phyloP scores from a whole-genome alignment of 768 basidiomycete genomes.

The Polyporus arcularius region DNA sequence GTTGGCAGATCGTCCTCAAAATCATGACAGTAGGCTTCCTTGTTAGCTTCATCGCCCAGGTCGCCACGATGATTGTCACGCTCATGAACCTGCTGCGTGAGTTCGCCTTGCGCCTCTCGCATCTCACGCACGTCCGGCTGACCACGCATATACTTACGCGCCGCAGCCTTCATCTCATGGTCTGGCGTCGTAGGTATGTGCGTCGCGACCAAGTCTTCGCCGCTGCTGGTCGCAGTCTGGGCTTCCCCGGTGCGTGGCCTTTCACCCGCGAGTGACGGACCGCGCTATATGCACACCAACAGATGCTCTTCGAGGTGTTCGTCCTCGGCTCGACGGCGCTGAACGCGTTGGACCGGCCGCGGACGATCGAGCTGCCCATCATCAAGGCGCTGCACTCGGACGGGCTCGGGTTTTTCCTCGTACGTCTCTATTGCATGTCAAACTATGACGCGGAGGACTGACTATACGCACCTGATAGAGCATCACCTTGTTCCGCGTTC shows the following conservation, averaged over 20 bases:
- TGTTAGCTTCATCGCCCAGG: slow-evolving; percentile 28
- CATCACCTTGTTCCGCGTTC: slow-evolving; percentile 27
- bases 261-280: not conserved
- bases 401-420: slow-evolving; percentile 38
- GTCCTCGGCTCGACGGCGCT: slow-evolving; percentile 34
- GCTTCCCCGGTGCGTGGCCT: slow-evolving; percentile 32
- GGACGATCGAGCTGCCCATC: slow-evolving; percentile 28
- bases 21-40: slow-evolving; percentile 29
- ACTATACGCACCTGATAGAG: slow-evolving; percentile 13
- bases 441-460: not conserved
- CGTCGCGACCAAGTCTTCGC: slow-evolving; percentile 23
- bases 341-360: slow-evolving; percentile 39
- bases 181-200: slow-evolving; percentile 28
- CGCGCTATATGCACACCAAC: not conserved
- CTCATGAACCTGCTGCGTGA: slow-evolving; percentile 28
- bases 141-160: not conserved
- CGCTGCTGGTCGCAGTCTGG: slow-evolving; percentile 31
- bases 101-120: slow-evolving; percentile 5
- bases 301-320: slow-evolving; percentile 38
- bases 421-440: slow-evolving; percentile 18
- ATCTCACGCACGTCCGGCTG: not conserved
- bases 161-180: slow-evolving; percentile 30
- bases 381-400: slow-evolving; percentile 34
- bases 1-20: slow-evolving; percentile 23
- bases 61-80: slow-evolving; percentile 28